Base-by-base conservation (phyloP, 257 asterid species). In the Solanum ossicruentum region DNA sequence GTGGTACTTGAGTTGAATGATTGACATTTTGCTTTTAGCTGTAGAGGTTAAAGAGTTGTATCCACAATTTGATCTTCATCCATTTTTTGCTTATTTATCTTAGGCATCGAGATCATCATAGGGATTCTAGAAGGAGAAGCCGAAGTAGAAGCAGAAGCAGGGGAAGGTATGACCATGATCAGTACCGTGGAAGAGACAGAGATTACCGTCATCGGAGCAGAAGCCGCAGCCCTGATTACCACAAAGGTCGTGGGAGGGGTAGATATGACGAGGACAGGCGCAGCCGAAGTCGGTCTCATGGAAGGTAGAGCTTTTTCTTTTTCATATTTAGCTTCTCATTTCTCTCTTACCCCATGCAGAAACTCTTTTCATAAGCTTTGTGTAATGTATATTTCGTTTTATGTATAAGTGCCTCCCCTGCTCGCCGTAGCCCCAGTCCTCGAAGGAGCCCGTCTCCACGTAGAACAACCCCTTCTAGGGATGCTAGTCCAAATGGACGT, bases 341-440 rank as follows among this genome's bases (percentile, higher is more conserved):
- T 67, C 41, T 36, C 63, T 20, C 51, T 17, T 9, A 8, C 56
- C 28, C 63, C 52, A 12, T 15, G 67, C 13, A 17, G 21, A 83
- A 26, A 26, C 57, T 7, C 21, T 45, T 36, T 55, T 41, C n/a
- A 49, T 61, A 60, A 28, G 61, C 49, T 60, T 61, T 84, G 54
- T 80, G 85, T 81, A 28, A 73, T 36, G 41, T 36, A 36, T 77
- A 1, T 56, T 23, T 21, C 58, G 45, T 41, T 69, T 52, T 60
- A 80, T 13, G n/a, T 89, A 63, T 4, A 61, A 95, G 98, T 89
- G 94, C 92, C 80, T 95, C 99, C 41, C 98, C 99, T 90, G 91
- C 81, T 56, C 91, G 90, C n/a, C 90, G 93, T 12, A 91, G 98
- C 83, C 93, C 86, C 16, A 91, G 93, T 90, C 97, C 97, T n/a